A percentile compares a stretch with the other conserved stretches of the same genome.
phyloP scores from a whole-genome alignment of 1,284 basidiomycete genomes.

The Termitomyces sp. region DNA sequence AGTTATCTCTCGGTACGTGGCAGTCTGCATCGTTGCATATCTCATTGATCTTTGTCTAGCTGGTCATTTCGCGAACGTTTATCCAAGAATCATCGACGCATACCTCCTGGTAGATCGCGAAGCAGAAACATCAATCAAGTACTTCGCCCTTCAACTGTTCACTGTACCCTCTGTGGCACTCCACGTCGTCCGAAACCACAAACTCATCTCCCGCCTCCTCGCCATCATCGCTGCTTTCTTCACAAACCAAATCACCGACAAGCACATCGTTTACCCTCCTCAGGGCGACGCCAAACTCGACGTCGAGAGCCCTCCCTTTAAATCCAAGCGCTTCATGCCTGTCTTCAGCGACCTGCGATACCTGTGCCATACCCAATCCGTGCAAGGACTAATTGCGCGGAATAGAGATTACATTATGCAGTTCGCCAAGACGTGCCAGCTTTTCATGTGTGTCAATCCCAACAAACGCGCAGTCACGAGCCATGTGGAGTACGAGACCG shows the following conservation, averaged over 20 bases:
- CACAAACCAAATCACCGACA: slow-evolving; percentile 75
- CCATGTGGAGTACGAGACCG: slow-evolving; percentile 93
- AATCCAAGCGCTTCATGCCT: slow-evolving; percentile 90
- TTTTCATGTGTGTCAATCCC: slow-evolving; percentile 90
- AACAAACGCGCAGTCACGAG: slow-evolving; percentile 77
- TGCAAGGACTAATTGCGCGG: slow-evolving; percentile 71
- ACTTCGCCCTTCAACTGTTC: slow-evolving; percentile 87
- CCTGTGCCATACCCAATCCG: slow-evolving; percentile 67
- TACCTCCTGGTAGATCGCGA: slow-evolving; percentile 91
- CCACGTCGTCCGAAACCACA: slow-evolving; percentile 72
- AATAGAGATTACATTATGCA: slow-evolving; percentile 57
- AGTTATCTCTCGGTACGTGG: slow-evolving; percentile 66
- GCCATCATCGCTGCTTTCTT: slow-evolving; percentile 85
- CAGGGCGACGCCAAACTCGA: slow-evolving; percentile 48
- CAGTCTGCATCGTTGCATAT: not conserved
- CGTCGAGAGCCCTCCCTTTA: slow-evolving; percentile 81
- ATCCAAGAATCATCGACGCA: slow-evolving; percentile 83
- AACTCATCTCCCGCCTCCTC: slow-evolving; percentile 73
- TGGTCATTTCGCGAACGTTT: slow-evolving; percentile 79
- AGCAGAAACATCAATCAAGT: slow-evolving; percentile 89
- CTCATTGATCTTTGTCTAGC: slow-evolving; percentile 39
- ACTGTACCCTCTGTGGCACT: slow-evolving; percentile 82
- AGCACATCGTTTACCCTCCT: slow-evolving; percentile 53
- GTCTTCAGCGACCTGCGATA: slow-evolving; percentile 85
- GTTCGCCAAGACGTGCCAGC: slow-evolving; percentile 62